Evolutionary conservation across 768 basidiomycete species (phyloP), one percentile per base, ranked within the genome.

Genomic region (Multifurca ochricompacta): DNA sequence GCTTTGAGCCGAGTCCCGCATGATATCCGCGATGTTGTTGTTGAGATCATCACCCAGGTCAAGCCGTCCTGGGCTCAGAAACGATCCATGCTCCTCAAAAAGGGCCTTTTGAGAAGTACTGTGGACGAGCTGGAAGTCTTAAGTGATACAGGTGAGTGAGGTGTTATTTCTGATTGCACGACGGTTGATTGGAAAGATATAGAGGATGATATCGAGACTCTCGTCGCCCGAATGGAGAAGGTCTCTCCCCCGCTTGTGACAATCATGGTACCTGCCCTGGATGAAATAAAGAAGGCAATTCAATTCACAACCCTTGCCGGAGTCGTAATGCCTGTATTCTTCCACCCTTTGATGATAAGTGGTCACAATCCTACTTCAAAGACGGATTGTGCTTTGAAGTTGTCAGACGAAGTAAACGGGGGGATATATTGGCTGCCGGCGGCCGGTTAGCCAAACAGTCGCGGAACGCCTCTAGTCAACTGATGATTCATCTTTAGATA

Each of bases 381-480:
- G 78, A 83, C 44, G 91, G 91, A 0, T 72, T 91, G 30, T 73
- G 88, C 42, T 74, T 93, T 45, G 88, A 91, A 62, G 80, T 91
- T 1, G 81, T 83, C 10, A 74, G 80, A 54, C 79, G 77, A 48
- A 79, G 73, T 59, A 89, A 84, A 64, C 76, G 76, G 18, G 69
- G 72, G 2, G 88, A 91, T 52, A 74, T 89, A 7, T 76, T 92
- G 18, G 90, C 88, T 28, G 80, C 78, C n/a, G 90, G 87, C 50
- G 90, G 90, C 62, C 76, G 89, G 88, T 88, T 51, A 45, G 77
- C 51, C 8, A 14, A 35, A 36, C 23, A 3, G 41, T 44, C 16
- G 60, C 28, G 50, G 45, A 18, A 48, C 30, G 0, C 43, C 35
- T 32, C 31, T 34, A 55, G 16, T 27, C 16, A 32, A 41, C 40